Evolutionary conservation across 805 yeast genomes (phyloP), one percentile per base, ranked within the genome.

Genomic region (Candida corydali): DNA sequence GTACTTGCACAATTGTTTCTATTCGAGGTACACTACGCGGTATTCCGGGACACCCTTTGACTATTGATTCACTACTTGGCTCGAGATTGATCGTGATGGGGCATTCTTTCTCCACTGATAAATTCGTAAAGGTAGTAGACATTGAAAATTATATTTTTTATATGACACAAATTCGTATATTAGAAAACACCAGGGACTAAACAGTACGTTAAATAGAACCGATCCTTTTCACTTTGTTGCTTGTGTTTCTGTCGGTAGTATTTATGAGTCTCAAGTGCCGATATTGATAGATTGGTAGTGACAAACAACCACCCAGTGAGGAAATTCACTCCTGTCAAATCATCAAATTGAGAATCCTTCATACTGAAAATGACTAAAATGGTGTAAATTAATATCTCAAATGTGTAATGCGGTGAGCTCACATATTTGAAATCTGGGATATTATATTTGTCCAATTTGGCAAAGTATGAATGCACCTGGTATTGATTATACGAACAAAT

Each of bases 41-140:
- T 1, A 80, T 76, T 0, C 87, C 87, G 0, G 86, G 86, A 55
- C 83, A 77, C 3, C 87, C 87, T 34, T 70, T 59, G 2, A 80
- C 76, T 0, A 76, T 59, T n/a, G 76, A 65, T 19, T 65, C 61
- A 32, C 72, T 73, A 26, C 78, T 68, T 3, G 82, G 75, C 36
- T 72, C 73, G 32, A 80, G 47, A 42, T 58, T 45, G 8, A 56
- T 61, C 16, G 54, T 46, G 14, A 63, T 59, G 5, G 69, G 69
- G 17, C 51, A 44, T 26, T 32, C 31, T 10, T 20, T 19, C 28
- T 32, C 26, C 8, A 24, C 27, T 23, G 39, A 23, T 28, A 27
- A 25, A 28, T 18, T 26, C 4, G 29, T 23, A 31, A 34, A n/a
- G 6, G 39, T 14, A 20, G 23, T 7, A 20, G 23, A n/a, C n/a